Base-by-base conservation (phyloP, 2,329 filamentous ascomycete species). In the Fusarium multiceps region DNA sequence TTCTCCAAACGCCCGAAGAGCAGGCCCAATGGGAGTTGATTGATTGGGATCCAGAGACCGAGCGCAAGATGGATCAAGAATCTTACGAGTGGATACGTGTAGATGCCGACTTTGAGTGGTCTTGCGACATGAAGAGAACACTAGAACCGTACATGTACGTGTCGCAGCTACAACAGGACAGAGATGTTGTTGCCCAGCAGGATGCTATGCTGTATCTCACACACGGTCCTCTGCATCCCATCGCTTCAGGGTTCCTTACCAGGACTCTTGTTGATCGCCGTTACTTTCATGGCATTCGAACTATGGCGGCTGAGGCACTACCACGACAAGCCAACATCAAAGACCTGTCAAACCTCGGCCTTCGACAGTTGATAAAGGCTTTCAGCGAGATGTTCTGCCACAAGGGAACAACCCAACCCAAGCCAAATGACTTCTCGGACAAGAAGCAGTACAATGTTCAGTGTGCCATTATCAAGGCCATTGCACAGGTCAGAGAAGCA, bases 61-160 rank as follows among this genome's bases (percentile, higher is more conserved):
- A 98, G 79, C 87, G 91, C 37, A 90, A 90, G 75, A 98, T 99
- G 94, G 93, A 96, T 59, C 90, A 94, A 69, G 96, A 99, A 78
- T 97, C 93, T 0, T 99, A 98, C 76, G 96, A 99, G 78, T 99
- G 97, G 96, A 97, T 99, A 73, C 91, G 96, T 21, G 92, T 98
- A 82, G 96, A 99, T 79, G 94, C 95, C 18, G 97, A 99, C 80
- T 98, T 98, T 72, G 96, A 99, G 79, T 99, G 96, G 96, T 90
- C 98, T 61, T 96, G 92, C 80, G 91, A 91, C 72, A 92, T 97
- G 80, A 90, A 91, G 65, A 85, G 87, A 13, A 91, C 90, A 68
- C 93, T 98, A 86, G 93, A 93, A 47, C 89, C 93, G 7, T 98
- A 98, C 84, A 99, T 99, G 97, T 98, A 96, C 78, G 89, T 97